These are phyloP conservation scores for Dictyostelium purpureum DNA, from an alignment of 78 protist species.

Conservation along the genomic window DNA sequence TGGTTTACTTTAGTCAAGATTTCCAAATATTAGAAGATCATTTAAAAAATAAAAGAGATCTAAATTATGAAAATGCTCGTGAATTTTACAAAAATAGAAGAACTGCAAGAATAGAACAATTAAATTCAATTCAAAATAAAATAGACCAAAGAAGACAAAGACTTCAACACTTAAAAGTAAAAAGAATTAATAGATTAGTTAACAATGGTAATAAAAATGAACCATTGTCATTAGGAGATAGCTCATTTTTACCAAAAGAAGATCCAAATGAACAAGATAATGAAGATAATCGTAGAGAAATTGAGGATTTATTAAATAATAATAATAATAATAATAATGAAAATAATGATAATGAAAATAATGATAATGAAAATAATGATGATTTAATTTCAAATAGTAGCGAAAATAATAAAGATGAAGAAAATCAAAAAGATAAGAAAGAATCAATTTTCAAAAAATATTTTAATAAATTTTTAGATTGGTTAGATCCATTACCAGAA, in stretches of 20 bases:
- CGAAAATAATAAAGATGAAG: neutral
- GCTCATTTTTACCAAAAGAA: neutral
- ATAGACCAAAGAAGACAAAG: constrained; percentile 49
- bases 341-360: neutral
- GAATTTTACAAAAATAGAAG: constrained; percentile 55
- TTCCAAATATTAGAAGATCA: constrained; percentile 17
- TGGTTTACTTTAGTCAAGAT: constrained; percentile 7
- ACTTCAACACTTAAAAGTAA: constrained; percentile 25
- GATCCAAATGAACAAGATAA: neutral
- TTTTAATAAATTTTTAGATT: constrained; percentile 31
- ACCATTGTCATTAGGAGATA: constrained; percentile 6
- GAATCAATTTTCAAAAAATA: neutral
- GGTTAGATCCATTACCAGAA: constrained; percentile 51
- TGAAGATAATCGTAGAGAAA: neutral
- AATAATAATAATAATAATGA: neutral
- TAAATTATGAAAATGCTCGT: constrained; percentile 50
- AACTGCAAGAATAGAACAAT: constrained; percentile 6
- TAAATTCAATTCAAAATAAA: constrained; percentile 17
- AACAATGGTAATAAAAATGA: neutral
- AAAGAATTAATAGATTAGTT: constrained; percentile 6
- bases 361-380: neutral
- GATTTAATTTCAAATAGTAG: neutral
- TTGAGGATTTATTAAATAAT: neutral
- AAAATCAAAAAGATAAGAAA: neutral
- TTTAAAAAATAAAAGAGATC: constrained; percentile 2